Percentiles rank a stretch among this genome's conserved stretches.
These are phyloP conservation scores for Melanomma pulvis-pyrius DNA, from an alignment of 495 filamentous ascomycete species.

Conservation along the genomic window DNA sequence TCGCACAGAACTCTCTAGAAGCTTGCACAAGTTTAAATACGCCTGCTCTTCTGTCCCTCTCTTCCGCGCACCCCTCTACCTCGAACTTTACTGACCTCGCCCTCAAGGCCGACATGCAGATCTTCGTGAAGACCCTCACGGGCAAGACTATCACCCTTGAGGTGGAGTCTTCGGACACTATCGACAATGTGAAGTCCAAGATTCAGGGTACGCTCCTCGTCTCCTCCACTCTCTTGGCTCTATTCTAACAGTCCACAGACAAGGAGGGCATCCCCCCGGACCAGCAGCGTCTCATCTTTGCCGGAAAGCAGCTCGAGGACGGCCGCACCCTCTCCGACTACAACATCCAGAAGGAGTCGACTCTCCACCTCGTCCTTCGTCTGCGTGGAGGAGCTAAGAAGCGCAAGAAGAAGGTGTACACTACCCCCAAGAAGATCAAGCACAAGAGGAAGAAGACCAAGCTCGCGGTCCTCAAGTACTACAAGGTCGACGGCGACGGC, in stretches of 20 bases:
- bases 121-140: conserved; percentile 99
- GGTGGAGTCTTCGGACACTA: conserved; percentile 99
- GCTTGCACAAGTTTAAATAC: not conserved
- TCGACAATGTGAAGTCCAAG: conserved; percentile 99
- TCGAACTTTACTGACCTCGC: conserved; percentile 10
- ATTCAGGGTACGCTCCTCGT: conserved; percentile 62
- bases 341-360: conserved; percentile 99
- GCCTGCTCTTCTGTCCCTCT: not conserved
- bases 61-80: not conserved
- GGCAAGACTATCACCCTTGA: conserved; percentile 99
- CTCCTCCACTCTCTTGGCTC: not conserved
- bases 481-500: conserved; percentile 99
- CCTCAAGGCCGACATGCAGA: conserved; percentile 75
- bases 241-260: conserved; percentile 56
- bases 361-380: conserved; percentile 96
- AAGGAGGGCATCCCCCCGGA: conserved; percentile 99
- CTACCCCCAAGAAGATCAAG: conserved; percentile 99
- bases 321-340: conserved; percentile 99
- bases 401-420: conserved; percentile 99
- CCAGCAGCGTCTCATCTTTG: conserved; percentile 99
- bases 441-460: conserved; percentile 99
- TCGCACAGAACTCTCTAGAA: not conserved
- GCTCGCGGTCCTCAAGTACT: conserved; percentile 99
- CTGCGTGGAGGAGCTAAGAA: conserved; percentile 98
- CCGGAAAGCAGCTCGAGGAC: conserved; percentile 99